A percentile compares a stretch with the other conserved stretches of the same genome.
phyloP scores from a whole-genome alignment of 2,329 filamentous ascomycete genomes.

The Neopestalotiopsis clavispora region DNA sequence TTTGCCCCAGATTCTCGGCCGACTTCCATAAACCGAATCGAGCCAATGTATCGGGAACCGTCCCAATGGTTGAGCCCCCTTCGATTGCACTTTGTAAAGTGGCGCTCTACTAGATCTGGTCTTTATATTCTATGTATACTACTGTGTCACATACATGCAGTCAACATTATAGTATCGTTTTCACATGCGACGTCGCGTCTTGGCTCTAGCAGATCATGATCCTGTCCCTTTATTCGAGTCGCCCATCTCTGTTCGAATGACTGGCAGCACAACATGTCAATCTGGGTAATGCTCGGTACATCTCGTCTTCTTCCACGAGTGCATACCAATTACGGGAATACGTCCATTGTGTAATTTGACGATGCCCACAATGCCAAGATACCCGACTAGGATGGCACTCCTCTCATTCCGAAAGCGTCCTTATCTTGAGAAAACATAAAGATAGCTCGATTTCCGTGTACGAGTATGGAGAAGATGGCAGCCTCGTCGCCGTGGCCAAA shows the following conservation, averaged over 20 bases:
- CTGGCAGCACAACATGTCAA: background rate
- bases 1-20: background rate
- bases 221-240: background rate
- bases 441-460: background rate
- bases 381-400: background rate
- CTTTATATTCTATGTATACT: background rate
- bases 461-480: background rate
- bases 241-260: background rate
- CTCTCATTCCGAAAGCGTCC: background rate
- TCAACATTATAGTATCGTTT: background rate
- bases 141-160: background rate
- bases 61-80: background rate
- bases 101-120: background rate
- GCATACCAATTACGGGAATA: background rate
- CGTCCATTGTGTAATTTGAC: background rate
- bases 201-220: background rate
- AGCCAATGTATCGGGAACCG: background rate
- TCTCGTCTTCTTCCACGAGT: background rate
- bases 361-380: background rate
- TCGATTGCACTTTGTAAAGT: background rate
- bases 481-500: background rate
- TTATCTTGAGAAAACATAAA: background rate
- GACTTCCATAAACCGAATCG: background rate
- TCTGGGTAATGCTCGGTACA: too few species aligned
- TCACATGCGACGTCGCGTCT: background rate